Base-by-base conservation (phyloP, 208 protist genomes). In the Wallacemonas sp. region DNA sequence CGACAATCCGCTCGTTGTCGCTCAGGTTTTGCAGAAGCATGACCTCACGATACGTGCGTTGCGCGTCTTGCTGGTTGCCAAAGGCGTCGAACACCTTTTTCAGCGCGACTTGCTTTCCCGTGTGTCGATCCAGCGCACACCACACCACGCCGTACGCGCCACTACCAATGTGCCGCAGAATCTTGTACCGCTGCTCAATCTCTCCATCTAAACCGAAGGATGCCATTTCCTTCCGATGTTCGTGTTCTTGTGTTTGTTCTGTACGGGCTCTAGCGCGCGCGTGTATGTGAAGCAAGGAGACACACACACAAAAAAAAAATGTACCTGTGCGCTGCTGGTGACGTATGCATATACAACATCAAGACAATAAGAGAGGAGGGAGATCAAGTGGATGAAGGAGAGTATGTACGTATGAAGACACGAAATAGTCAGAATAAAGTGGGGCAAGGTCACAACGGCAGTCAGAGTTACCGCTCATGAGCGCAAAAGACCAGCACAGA, bases 81-180 rank as follows among this genome's bases (percentile, higher is more conserved):
- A 98, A 98, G n/a, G 97, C 97, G 59, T 98, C 97, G 71, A 98
- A 98, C 25, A 98, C 97, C 77, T 99, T 99, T 74, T 99, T 99
- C 11, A 99, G 67, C 20, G 98, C 98, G 1, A 99, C 91, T 18
- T 68, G 76, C 41, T 82, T 72, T 1, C 79, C 74, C 1, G 95
- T 97, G 41, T 85, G 76, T 18, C 79, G 90, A 74, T 99, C 96
- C 1, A 96, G 44, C 2, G 93, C 96, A 70, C 95, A 95, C 95
- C 93, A 98, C 29, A 98, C 97, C 5, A 98, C 92, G 28, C 97
- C 96, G 72, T 98, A 98, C 16, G 96, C 94, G 2, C 97, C 97
- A 46, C 97, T 98, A 28, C 97, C 97, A 46, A 99, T 90, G 77
- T 98, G 96, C 39, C 96, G 89, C 29, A 93, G 70, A 31, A 98